Evolutionary conservation across 208 protist species (phyloP).

Genomic region (Leishmania amazonensis): DNA sequence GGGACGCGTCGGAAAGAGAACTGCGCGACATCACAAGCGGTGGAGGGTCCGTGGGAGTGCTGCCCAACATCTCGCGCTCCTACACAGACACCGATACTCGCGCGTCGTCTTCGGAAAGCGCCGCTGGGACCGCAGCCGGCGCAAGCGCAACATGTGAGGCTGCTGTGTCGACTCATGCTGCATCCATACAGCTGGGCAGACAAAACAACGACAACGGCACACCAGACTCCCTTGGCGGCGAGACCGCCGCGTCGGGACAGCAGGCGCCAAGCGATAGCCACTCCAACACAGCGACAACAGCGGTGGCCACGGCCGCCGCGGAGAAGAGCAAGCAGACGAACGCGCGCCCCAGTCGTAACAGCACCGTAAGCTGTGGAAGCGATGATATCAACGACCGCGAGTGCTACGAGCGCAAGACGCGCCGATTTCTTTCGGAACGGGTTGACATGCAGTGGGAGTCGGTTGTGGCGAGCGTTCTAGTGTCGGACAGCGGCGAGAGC

Average conservation of each 20-base stretch:
- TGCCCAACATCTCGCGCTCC: not conserved
- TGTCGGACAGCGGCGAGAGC: constrained; percentile 3
- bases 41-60: not conserved
- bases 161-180: not conserved
- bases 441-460: constrained; percentile 33
- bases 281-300: not conserved
- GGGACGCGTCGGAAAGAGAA: not conserved
- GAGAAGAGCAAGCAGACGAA: not conserved
- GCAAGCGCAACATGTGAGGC: not conserved
- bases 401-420: constrained; percentile 32
- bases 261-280: not conserved
- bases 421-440: constrained; percentile 12
- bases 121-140: not conserved
- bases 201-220: not conserved
- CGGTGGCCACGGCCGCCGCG: not conserved
- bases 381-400: constrained; percentile 13
- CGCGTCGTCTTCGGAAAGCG: not conserved
- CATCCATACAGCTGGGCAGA: not conserved
- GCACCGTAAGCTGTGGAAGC: not conserved
- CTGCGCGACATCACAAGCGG: not conserved
- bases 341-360: not conserved
- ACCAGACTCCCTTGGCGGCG: not conserved
- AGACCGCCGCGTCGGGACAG: not conserved
- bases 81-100: not conserved
- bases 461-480: constrained; percentile 20